Conservation (phyloP, 1,284 basidiomycete species). For the Trametes pubescens region DNA sequence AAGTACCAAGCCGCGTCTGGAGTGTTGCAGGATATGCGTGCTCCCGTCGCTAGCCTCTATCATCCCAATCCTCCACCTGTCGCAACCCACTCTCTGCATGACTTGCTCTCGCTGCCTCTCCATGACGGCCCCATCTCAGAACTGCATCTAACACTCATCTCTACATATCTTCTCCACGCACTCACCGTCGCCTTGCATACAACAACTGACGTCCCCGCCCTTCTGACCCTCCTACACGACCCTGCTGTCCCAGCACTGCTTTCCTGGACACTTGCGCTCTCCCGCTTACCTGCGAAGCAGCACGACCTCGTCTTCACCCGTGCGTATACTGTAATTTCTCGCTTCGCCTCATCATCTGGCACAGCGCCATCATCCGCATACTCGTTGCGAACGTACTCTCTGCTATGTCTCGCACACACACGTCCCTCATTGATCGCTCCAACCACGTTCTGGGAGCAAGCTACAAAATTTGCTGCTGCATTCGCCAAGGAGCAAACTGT, state of each 20-base stretch:
- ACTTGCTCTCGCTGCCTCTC: constrained; percentile 56
- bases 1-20: constrained; percentile 61
- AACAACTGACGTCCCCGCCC: constrained; percentile 37
- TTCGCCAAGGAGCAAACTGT: constrained; percentile 49
- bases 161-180: constrained; percentile 64
- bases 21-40: constrained; percentile 55
- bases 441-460: constrained; percentile 72
- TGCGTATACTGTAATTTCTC: constrained; percentile 61
- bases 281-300: constrained; percentile 57
- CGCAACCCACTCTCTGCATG: constrained; percentile 30
- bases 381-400: constrained; percentile 46
- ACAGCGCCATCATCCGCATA: constrained; percentile 45
- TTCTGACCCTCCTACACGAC: constrained; percentile 48
- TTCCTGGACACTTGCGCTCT: constrained; percentile 58
- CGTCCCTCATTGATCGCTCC: constrained; percentile 43
- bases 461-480: constrained; percentile 56
- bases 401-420: constrained; percentile 44
- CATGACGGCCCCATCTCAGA: constrained; percentile 47
- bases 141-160: constrained; percentile 59
- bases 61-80: constrained; percentile 11
- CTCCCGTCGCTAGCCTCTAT: constrained; percentile 49
- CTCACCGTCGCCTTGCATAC: constrained; percentile 50
- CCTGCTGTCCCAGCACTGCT: constrained; percentile 55
- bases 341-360: constrained; percentile 45
- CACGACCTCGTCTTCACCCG: constrained; percentile 65